Evolutionary conservation across 2,329 filamentous ascomycete species (phyloP).

Genomic region (Emmonsia crescens): DNA sequence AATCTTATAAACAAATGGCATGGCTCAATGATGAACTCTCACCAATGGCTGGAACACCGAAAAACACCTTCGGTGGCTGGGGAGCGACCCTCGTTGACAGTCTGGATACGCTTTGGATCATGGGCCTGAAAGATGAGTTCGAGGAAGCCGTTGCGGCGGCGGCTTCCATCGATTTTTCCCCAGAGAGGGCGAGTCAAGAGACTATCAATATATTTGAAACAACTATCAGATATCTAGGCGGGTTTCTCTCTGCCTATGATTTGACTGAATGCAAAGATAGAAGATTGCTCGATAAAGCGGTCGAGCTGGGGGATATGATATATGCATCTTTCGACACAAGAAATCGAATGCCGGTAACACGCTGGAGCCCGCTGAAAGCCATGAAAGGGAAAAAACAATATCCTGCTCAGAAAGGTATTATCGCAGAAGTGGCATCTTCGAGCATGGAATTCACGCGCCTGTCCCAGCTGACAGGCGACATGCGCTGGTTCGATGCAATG

Average conservation of each 20-base stretch:
- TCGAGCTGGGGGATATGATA: constrained; percentile 45
- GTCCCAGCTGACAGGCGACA: constrained; percentile 28
- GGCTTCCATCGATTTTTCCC: constrained; percentile 44
- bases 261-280: constrained; percentile 47
- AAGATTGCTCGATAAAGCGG: constrained; percentile 41
- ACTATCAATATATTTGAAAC: constrained; percentile 39
- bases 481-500: constrained; percentile 29
- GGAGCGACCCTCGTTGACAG: constrained; percentile 51
- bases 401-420: constrained; percentile 45
- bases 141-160: constrained; percentile 42
- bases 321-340: constrained; percentile 33
- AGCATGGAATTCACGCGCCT: constrained; percentile 34
- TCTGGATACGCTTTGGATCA: constrained; percentile 53
- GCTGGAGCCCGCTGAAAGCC: constrained; percentile 23
- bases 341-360: constrained; percentile 19
- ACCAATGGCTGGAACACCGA: not conserved
- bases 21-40: constrained; percentile 2
- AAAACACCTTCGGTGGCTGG: constrained; percentile 46
- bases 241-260: constrained; percentile 44
- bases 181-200: constrained; percentile 10
- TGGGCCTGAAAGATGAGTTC: constrained; percentile 49
- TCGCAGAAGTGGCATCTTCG: constrained; percentile 31
- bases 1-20: not conserved
- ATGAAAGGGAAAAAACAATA: constrained; percentile 49
- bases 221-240: constrained; percentile 45